Evolutionary conservation across 345 rosid species (phyloP).

Genomic region (Fremontodendron californicum): DNA sequence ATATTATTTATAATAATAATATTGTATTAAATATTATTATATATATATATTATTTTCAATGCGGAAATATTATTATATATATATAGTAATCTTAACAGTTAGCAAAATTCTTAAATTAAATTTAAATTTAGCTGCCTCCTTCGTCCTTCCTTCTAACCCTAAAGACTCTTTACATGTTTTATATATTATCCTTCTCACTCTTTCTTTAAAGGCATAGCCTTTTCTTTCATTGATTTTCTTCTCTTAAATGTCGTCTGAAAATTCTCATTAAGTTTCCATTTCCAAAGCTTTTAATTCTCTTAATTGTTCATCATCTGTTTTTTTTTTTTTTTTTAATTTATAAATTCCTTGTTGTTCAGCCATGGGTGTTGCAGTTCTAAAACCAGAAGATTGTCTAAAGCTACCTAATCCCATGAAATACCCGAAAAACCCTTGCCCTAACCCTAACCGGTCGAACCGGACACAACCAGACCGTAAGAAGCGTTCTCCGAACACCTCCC

Average conservation of each 20-base stretch:
- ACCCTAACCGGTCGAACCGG: conserved; percentile 26
- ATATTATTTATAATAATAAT: too few species aligned
- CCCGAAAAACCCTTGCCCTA: conserved; percentile 25
- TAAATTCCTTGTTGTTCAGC: not conserved
- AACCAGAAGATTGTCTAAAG: conserved; percentile 50
- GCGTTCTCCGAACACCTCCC: conserved; percentile 19
- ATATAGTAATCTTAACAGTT: too few species aligned
- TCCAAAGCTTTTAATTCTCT: not conserved
- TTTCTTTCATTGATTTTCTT: too few species aligned
- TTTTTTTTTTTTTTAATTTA: not conserved
- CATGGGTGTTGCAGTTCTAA: conserved; percentile 70
- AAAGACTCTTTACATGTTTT: not conserved
- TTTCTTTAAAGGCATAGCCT: too few species aligned
- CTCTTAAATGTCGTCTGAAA: not conserved
- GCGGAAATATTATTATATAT: too few species aligned
- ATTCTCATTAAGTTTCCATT: not conserved
- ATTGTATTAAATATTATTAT: too few species aligned
- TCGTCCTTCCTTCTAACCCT: not conserved
- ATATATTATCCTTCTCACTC: not conserved
- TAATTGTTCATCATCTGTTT: not conserved
- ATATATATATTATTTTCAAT: too few species aligned
- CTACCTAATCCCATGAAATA: conserved; percentile 32
- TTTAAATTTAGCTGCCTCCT: too few species aligned
- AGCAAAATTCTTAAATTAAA: too few species aligned
- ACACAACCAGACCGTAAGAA: conserved; percentile 39